These are phyloP conservation scores for Fraxinus paxiana DNA, from an alignment of 305 asterid genomes.

Conservation along the genomic window DNA sequence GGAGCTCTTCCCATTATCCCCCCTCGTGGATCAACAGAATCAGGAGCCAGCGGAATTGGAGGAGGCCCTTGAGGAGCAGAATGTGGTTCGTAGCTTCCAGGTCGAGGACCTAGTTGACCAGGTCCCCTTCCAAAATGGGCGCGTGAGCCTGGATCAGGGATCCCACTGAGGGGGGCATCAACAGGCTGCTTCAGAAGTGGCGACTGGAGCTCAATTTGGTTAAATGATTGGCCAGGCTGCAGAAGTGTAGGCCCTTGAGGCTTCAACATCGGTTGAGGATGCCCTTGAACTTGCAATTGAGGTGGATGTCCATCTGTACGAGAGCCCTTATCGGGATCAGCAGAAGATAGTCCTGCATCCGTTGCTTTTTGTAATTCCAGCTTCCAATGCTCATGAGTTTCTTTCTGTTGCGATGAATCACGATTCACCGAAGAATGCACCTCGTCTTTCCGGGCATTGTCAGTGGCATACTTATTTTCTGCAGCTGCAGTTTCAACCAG, in stretches of 20 bases:
- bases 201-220: conserved; percentile 33
- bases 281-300: conserved; percentile 35
- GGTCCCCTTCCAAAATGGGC: conserved; percentile 40
- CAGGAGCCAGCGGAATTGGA: conserved; percentile 21
- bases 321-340: conserved; percentile 26
- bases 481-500: conserved; percentile 32
- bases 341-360: conserved; percentile 25
- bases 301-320: conserved; percentile 36
- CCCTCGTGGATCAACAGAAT: conserved; percentile 42
- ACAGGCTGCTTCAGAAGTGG: conserved; percentile 25
- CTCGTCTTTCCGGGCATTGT: conserved; percentile 28
- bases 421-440: conserved; percentile 26
- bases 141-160: conserved; percentile 22
- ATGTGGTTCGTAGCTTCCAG: conserved; percentile 33
- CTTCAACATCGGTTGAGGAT: conserved; percentile 31
- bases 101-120: conserved; percentile 46
- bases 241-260: conserved; percentile 40
- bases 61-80: conserved; percentile 40
- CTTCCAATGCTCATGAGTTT: conserved; percentile 30
- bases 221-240: conserved; percentile 40
- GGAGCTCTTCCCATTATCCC: conserved; percentile 52
- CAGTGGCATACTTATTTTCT: conserved; percentile 26
- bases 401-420: conserved; percentile 28
- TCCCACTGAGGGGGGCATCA: conserved; percentile 23
- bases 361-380: conserved; percentile 21